Base-by-base conservation (phyloP, 2,329 filamentous ascomycete genomes). In the Pyricularia grisea region DNA sequence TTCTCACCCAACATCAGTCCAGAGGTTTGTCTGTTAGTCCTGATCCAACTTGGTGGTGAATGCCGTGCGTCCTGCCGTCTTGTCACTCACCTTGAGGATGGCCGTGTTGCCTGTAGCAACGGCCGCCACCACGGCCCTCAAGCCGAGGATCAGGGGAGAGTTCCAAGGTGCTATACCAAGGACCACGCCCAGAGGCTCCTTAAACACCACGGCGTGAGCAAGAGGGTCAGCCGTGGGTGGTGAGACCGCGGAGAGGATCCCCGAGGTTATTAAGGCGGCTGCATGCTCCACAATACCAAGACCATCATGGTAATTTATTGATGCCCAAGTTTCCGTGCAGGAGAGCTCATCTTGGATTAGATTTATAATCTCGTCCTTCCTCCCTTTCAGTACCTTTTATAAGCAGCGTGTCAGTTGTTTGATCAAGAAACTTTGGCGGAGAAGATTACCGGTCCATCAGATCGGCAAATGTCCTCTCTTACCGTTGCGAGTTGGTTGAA, bases 401-500 rank as follows among this genome's bases (percentile, higher is more conserved):
- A 27, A 60, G n/a, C 14, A 27, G 10, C 55, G 23, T 9, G 55
- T 60, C 55, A 60, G 55, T 27, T 60, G 55, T 12, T 27, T 14
- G 7, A 60, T n/a, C 25, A 58, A 10, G 17, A 58, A 58, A 58
- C 55, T 4, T 23, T 58, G 6, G 20, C n/a, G 4, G 55, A 58
- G 55, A 17, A 23, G 30, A 23, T 58, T n/a, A 20, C 55, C 11
- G 36, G 20, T 1, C 11, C 17, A 58, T 58, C 55, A 33, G 63
- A 31, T 28, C 14, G 63, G 63, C 4, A 23, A 64, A 42, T 11
- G 71, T 81, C 30, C 75, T 73, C 33, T 73, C 71, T 2, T 77
- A 73, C 36, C 79, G 75, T 36, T 70, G 70, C 2, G 76, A 73
- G 10, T 73, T 65, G 11, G 82, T 79, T 31, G 82, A 90, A 79